Evolutionary conservation across 2,329 filamentous ascomycete species (phyloP).

Genomic region (Hypoxylon sp.): DNA sequence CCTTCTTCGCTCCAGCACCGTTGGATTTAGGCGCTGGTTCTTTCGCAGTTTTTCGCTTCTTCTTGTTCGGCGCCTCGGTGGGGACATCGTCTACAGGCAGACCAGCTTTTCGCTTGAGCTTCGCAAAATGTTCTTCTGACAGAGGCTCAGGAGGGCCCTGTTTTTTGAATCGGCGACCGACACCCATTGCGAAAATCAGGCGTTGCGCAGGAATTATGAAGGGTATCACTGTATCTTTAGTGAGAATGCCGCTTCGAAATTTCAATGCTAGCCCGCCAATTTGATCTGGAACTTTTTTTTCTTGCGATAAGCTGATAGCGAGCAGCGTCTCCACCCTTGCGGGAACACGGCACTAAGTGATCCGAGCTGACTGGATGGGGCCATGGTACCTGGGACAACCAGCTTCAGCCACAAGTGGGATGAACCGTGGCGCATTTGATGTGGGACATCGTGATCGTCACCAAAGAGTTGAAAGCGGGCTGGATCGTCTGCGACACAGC

Average conservation of each 20-base stretch:
- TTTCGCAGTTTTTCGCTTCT: slow-evolving; percentile 66
- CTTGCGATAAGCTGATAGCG: slow-evolving; percentile 52
- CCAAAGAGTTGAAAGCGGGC: slow-evolving; percentile 22
- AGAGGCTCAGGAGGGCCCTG: slow-evolving; percentile 89
- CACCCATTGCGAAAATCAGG: slow-evolving; percentile 76
- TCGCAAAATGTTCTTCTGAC: slow-evolving; percentile 83
- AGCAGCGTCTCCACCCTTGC: slow-evolving; percentile 22
- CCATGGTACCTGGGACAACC: neutral
- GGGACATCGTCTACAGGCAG: slow-evolving; percentile 73
- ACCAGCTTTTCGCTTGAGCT: slow-evolving; percentile 86
- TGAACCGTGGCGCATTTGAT: slow-evolving; percentile 31
- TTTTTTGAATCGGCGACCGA: slow-evolving; percentile 93
- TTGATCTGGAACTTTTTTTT: slow-evolving; percentile 49
- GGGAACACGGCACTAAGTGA: neutral
- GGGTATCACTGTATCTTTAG: slow-evolving; percentile 35
- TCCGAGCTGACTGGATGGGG: slow-evolving; percentile 1
- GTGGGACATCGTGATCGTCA: slow-evolving; percentile 42
- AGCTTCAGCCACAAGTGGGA: slow-evolving; percentile 52
- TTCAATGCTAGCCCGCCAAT: slow-evolving; percentile 35
- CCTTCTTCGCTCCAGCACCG: slow-evolving; percentile 53
- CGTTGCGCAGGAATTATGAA: slow-evolving; percentile 27
- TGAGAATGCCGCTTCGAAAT: slow-evolving; percentile 30
- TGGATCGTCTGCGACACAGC: slow-evolving; percentile 25
- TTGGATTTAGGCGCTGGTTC: slow-evolving; percentile 55
- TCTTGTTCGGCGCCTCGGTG: slow-evolving; percentile 72